Evolutionary conservation across 2,329 filamentous ascomycete genomes (phyloP).

Genomic region (Talaromyces piceae): DNA sequence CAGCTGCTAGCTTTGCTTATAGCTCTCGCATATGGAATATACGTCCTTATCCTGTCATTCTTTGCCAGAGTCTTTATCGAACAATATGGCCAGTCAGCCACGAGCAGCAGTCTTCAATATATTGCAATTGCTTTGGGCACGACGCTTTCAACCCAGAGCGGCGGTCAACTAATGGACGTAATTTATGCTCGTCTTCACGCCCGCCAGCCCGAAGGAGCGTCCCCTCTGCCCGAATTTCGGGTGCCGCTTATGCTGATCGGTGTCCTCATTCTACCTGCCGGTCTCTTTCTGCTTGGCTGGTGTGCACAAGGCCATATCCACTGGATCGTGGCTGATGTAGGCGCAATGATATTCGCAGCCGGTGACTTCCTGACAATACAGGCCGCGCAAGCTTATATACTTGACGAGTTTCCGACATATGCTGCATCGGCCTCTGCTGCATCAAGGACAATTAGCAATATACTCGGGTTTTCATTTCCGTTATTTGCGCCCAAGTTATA

Average conservation of each 20-base stretch:
- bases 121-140: constrained; percentile 8
- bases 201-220: constrained; percentile 1
- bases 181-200: constrained; percentile 4
- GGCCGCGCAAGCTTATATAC: constrained; percentile 53
- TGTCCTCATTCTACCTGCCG: constrained; percentile 45
- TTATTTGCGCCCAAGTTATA: constrained; percentile 52
- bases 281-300: constrained; percentile 55
- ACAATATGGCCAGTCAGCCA: constrained; percentile 7
- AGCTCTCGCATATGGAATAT: constrained; percentile 6
- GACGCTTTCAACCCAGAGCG: constrained; percentile 4
- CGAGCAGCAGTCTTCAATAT: constrained; percentile 9
- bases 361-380: constrained; percentile 35
- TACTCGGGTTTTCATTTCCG: constrained; percentile 53
- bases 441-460: constrained; percentile 47
- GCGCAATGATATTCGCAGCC: constrained; percentile 48
- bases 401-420: constrained; percentile 46
- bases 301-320: constrained; percentile 45
- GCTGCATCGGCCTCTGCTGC: constrained; percentile 47
- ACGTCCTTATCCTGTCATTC: constrained; percentile 8
- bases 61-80: constrained; percentile 7
- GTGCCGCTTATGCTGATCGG: constrained; percentile 51
- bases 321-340: constrained; percentile 57
- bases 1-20: constrained; percentile 2
- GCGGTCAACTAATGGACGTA: constrained; percentile 5
- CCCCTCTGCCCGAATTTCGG: constrained; percentile 38